Evolutionary conservation across 306 rosid species (phyloP).

Genomic region (Prunus fruticosa): DNA sequence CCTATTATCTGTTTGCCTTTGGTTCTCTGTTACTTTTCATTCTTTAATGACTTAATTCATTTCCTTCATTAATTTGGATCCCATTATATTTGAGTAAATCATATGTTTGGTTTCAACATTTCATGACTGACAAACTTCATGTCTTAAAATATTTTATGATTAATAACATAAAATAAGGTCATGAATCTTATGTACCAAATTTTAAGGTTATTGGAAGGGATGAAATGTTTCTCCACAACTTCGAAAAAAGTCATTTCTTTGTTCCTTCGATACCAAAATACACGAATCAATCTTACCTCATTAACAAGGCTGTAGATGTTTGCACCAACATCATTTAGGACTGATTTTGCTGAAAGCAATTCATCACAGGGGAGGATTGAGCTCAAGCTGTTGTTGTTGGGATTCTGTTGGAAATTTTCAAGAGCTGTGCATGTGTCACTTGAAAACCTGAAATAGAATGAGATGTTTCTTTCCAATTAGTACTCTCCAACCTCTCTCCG

Average conservation of each 20-base stretch:
- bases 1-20: too few species aligned
- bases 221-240: neutral
- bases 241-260: neutral
- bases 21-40: too few species aligned
- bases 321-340: slow-evolving; percentile 37
- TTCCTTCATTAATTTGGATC: too few species aligned
- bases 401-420: slow-evolving; percentile 53
- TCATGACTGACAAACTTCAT: too few species aligned
- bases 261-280: neutral
- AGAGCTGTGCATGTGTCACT: slow-evolving; percentile 63
- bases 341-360: slow-evolving; percentile 50
- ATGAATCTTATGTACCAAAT: too few species aligned
- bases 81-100: too few species aligned
- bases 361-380: slow-evolving; percentile 60
- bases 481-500: neutral
- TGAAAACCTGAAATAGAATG: slow-evolving; percentile 46
- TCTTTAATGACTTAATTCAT: too few species aligned
- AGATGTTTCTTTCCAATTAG: neutral
- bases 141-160: too few species aligned
- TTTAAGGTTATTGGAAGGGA: neutral
- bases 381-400: slow-evolving; percentile 58
- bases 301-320: slow-evolving; percentile 49
- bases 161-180: too few species aligned
- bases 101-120: too few species aligned
- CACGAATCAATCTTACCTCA: slow-evolving; percentile 32